Percentiles rank a stretch among this genome's conserved stretches.
Evolutionary conservation across 1,139 yeast genomes (phyloP).

Genomic region (Suhomyces guaymorum): DNA sequence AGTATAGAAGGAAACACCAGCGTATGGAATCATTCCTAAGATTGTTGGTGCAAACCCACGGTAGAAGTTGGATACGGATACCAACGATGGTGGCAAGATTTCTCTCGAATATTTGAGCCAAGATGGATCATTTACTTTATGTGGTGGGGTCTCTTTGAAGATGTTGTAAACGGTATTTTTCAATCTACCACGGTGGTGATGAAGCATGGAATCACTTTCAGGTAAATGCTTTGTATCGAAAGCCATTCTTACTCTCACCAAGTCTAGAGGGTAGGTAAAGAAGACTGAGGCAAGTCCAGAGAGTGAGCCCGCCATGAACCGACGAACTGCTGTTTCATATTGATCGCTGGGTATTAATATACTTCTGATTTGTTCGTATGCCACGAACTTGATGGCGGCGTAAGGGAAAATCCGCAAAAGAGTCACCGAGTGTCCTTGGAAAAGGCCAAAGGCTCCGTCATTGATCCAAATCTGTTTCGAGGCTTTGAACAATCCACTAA

Average conservation of each 20-base stretch:
- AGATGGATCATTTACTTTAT: constrained; percentile 35
- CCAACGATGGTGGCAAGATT: constrained; percentile 36
- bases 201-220: constrained; percentile 21
- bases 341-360: constrained; percentile 70
- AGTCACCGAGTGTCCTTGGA: constrained; percentile 95
- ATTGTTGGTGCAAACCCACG: constrained; percentile 95
- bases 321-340: constrained; percentile 76
- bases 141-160: constrained; percentile 62
- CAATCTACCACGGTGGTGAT: constrained; percentile 51
- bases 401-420: constrained; percentile 89
- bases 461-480: constrained; percentile 60
- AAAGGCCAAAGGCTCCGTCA: constrained; percentile 83
- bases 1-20: constrained; percentile 94
- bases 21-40: constrained; percentile 95
- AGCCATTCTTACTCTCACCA: constrained; percentile 88
- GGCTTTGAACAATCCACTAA: constrained; percentile 74
- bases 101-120: constrained; percentile 39
- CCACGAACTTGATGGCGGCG: constrained; percentile 96
- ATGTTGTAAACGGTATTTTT: constrained; percentile 54
- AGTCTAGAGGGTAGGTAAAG: constrained; percentile 88
- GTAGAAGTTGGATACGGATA: constrained; percentile 70
- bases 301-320: constrained; percentile 86
- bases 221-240: constrained; percentile 58
- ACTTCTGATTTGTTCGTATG: constrained; percentile 88
- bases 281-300: constrained; percentile 87